Evolutionary conservation across 257 asterid genomes (phyloP), one percentile per base, ranked within the genome.

Genomic region (Cordia subcordata): DNA sequence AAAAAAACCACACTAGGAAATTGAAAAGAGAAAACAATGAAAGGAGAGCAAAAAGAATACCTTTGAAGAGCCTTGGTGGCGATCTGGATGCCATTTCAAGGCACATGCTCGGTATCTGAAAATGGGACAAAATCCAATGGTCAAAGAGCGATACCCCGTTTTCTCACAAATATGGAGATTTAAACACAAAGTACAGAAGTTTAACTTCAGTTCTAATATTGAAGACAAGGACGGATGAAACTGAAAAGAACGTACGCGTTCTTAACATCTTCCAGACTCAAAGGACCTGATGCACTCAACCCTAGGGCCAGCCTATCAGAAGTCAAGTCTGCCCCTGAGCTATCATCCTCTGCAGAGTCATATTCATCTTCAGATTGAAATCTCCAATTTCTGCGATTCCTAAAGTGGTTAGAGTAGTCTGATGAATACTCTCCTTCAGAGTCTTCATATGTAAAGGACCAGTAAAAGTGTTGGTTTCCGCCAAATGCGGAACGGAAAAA

Each of bases 31-130:
- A 17, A 13, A 9, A 6, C 8, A 14, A 9, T 11, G 18, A 12
- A 9, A 20, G 14, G 5, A 39, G 57, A 47, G 40, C 33, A 23
- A 27, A 5, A 38, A 13, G 9, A 66, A 3, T 81, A 91, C 98
- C 98, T 91, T 91, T 67, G 84, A 80, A 67, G 97, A 69, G 64
- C 96, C 96, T 68, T 82, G 88, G 77, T 88, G 99, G 39, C 99
- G 96, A 73, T 93, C 99, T 15, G 99, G 99, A 74, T 93, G 99
- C 99, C 97, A 93, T 80, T 86, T 88, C 62, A 93, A 68, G 10
- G 99, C 99, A 61, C 96, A 88, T 32, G 78, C 65, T 56, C 95
- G 93, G 56, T 93, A 93, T 67, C 97, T 93, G 85, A 61, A 77
- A 66, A 68, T 12, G 13, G 61, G 66, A 63, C 22, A 46, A 20